A percentile compares a stretch with the other conserved stretches of the same genome.
phyloP scores from a whole-genome alignment of 2,329 filamentous ascomycete genomes.

The Scytalidium lignicola region DNA sequence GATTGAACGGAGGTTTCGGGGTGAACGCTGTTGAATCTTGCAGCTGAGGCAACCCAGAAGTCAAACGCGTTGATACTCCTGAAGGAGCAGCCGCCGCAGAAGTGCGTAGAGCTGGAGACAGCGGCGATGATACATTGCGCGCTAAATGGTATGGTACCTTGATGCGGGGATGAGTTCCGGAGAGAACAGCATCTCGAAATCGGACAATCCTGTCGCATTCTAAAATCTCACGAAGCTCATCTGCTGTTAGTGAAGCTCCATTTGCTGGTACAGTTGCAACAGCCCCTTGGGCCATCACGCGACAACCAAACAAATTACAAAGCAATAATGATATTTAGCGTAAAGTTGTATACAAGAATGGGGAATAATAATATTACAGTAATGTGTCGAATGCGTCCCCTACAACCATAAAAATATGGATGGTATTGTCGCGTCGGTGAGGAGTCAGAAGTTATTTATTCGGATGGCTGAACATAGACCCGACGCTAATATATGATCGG shows the following conservation, averaged over 20 bases:
- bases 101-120: slow-evolving; percentile 9
- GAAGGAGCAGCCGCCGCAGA: slow-evolving; percentile 15
- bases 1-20: slow-evolving; percentile 19
- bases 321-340: neutral
- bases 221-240: slow-evolving; percentile 51
- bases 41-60: slow-evolving; percentile 7
- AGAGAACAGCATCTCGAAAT: slow-evolving; percentile 75
- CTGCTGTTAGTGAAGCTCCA: slow-evolving; percentile 33
- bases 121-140: slow-evolving; percentile 3
- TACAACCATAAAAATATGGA: neutral
- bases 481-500: neutral
- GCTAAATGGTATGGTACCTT: slow-evolving; percentile 44
- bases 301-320: slow-evolving; percentile 4
- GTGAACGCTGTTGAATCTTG: slow-evolving; percentile 19
- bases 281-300: slow-evolving; percentile 30
- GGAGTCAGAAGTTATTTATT: neutral
- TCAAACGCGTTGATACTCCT: slow-evolving; percentile 10
- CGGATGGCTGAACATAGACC: neutral
- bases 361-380: neutral
- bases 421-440: neutral
- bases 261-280: slow-evolving; percentile 27
- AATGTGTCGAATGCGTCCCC: neutral
- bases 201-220: slow-evolving; percentile 77
- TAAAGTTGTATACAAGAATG: neutral
- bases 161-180: slow-evolving; percentile 66